Conservation (phyloP, 768 basidiomycete genomes). For the Tylopilus plumbeoviolaceoides region DNA sequence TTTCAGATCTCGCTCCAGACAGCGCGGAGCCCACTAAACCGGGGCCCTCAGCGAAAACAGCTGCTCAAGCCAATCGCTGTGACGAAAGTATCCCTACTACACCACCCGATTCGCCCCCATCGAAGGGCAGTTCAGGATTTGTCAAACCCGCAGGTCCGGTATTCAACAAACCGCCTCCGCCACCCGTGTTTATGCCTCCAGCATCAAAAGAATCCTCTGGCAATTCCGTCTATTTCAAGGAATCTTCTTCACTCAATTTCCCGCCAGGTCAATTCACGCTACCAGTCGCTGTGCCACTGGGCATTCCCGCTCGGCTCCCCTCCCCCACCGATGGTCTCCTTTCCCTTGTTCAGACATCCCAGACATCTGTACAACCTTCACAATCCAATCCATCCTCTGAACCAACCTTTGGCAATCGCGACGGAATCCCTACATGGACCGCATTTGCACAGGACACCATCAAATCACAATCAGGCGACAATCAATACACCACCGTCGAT, state of each 20-base stretch:
- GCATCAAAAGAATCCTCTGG: constrained; percentile 13
- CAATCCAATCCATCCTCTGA: constrained; percentile 51
- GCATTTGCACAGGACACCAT: constrained; percentile 56
- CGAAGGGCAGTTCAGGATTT: constrained; percentile 22
- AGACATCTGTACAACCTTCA: constrained; percentile 49
- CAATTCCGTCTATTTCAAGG: constrained; percentile 21
- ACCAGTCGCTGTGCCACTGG: constrained; percentile 44
- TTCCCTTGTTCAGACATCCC: constrained; percentile 28
- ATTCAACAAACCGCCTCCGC: constrained; percentile 52
- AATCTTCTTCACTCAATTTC: constrained; percentile 28
- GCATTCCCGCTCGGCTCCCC: constrained; percentile 35
- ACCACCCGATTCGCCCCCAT: constrained; percentile 54
- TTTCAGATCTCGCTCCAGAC: constrained; percentile 57
- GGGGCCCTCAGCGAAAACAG: constrained; percentile 22
- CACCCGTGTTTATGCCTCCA: constrained; percentile 25
- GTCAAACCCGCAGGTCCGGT: constrained; percentile 42
- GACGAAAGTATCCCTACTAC: constrained; percentile 49
- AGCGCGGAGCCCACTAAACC: constrained; percentile 19
- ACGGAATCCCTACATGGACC: constrained; percentile 49
- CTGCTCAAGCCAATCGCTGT: background rate
- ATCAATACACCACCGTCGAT: background rate
- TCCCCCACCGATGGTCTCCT: constrained; percentile 21
- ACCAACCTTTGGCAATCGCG: constrained; percentile 45
- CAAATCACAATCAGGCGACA: constrained; percentile 33
- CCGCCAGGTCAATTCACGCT: constrained; percentile 39